Base-by-base conservation (phyloP, 2,329 filamentous ascomycete species). In the Xylariales sp. region DNA sequence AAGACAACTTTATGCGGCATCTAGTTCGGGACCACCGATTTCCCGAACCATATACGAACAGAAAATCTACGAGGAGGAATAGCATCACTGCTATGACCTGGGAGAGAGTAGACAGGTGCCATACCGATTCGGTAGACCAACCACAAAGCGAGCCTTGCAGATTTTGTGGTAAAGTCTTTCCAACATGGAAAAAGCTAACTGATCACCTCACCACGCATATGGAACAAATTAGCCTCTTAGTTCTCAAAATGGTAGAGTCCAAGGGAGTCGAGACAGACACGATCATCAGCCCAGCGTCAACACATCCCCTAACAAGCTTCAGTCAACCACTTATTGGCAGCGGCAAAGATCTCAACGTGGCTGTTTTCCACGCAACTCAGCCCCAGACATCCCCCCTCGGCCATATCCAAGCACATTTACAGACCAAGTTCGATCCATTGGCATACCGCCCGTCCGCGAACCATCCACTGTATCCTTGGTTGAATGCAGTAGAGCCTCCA, bases 121-220 rank as follows among this genome's bases (percentile, higher is more conserved):
- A 86, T 43, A 67, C 73, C 37, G 81, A 88, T 48, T 91, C 86
- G 1, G 52, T 50, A 2, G 78, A 67, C 47, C 74, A 66, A 43
- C 84, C 86, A 4, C 75, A 78, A 37, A 78, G 88, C 11, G 89
- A 95, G 62, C 78, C 85, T 13, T 96, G 90, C 60, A 81, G 85
- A 29, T 95, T 95, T 66, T 95, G 90, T 54, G 84, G 83, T 43
- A 89, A 84, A 59, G 70, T 76, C 11, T 90, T 88, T 59, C 79
- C 76, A 21, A 87, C 80, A 27, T 95, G 88, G 88, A 95, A 95
- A 72, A 94, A 94, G 64, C 67, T 95, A 43, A 94, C 87, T 1
- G 88, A 93, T n/a, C 90, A 95, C 62, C 65, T 95, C 56, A 88
- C 88, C 34, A 91, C 91, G 61, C 90, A 96, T 59, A 93, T 96